Evolutionary conservation across 2,329 filamentous ascomycete species (phyloP).

Genomic region (Cercospora sp.): DNA sequence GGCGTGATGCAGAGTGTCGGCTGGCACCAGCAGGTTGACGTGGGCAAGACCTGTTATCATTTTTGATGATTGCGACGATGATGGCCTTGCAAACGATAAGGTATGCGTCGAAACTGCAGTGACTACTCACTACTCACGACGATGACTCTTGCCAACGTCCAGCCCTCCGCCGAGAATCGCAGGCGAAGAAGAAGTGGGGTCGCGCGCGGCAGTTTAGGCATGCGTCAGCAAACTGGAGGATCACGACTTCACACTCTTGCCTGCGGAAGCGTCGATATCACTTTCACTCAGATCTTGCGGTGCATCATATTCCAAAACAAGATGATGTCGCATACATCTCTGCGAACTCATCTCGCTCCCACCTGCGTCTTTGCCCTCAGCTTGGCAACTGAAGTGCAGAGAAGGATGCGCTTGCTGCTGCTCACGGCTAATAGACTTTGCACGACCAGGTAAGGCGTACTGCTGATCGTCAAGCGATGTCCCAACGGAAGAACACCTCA

Average conservation of each 20-base stretch:
- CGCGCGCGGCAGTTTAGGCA: background rate
- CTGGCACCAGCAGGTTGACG: slow-evolving; percentile 61
- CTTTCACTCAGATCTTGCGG: background rate
- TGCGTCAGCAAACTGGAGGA: background rate
- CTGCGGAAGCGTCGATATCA: background rate
- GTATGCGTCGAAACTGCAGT: background rate
- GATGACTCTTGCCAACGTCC: background rate
- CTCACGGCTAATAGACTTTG: background rate
- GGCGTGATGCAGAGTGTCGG: slow-evolving; percentile 54
- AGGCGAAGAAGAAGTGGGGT: background rate
- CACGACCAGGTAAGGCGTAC: background rate
- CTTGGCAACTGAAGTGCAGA: background rate
- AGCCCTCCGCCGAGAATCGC: background rate
- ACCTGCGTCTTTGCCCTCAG: background rate
- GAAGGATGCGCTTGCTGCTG: background rate
- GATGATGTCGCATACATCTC: background rate
- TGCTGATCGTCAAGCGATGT: background rate
- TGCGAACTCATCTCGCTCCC: background rate
- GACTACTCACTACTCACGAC: background rate
- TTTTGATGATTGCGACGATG: background rate
- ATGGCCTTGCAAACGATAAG: background rate
- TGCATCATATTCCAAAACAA: background rate
- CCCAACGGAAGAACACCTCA: too few species aligned
- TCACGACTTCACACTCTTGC: background rate
- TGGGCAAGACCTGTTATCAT: slow-evolving; percentile 59